A percentile compares a stretch with the other conserved stretches of the same genome.
Conservation (phyloP, 2,329 filamentous ascomycete species). For the Nemania serpens region DNA sequence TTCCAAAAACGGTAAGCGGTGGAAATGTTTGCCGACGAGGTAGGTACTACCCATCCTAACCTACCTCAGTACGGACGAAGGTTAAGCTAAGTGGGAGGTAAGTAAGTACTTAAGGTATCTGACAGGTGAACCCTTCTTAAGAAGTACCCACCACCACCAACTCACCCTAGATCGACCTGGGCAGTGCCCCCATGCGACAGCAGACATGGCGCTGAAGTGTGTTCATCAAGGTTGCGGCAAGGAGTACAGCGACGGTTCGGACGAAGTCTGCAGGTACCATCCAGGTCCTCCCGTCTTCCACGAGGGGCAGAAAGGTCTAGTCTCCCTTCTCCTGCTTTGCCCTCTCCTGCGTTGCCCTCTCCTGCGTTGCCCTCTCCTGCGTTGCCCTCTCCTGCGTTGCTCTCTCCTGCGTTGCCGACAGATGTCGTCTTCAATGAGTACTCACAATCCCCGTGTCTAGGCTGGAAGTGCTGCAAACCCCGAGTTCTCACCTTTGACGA, state of each 20-base stretch:
- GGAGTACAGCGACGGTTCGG: constrained; percentile 71
- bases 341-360: background rate
- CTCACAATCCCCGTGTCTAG: constrained; percentile 50
- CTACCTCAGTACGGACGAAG: no score
- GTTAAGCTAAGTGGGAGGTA: no score
- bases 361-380: background rate
- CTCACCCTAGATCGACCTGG: no score
- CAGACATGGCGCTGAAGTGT: constrained; percentile 77
- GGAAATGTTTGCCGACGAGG: constrained; percentile 19
- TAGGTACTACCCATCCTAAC: no score
- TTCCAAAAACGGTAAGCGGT: constrained; percentile 25
- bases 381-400: no score
- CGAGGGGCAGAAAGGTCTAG: constrained; percentile 94
- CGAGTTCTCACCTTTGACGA: constrained; percentile 97
- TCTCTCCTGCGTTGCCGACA: no score
- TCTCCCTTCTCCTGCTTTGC: background rate
- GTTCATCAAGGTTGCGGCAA: constrained; percentile 97
- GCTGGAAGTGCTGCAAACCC: constrained; percentile 99
- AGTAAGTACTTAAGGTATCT: no score
- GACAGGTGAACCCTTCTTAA: no score
- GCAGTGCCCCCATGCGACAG: background rate
- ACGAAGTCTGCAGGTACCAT: constrained; percentile 89
- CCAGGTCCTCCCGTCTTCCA: constrained; percentile 94
- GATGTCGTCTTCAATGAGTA: no score
- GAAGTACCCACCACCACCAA: no score